A percentile compares a stretch with the other conserved stretches of the same genome.
These are phyloP conservation scores for Nemania sp. DNA, from an alignment of 2,329 filamentous ascomycete genomes.

Conservation along the genomic window DNA sequence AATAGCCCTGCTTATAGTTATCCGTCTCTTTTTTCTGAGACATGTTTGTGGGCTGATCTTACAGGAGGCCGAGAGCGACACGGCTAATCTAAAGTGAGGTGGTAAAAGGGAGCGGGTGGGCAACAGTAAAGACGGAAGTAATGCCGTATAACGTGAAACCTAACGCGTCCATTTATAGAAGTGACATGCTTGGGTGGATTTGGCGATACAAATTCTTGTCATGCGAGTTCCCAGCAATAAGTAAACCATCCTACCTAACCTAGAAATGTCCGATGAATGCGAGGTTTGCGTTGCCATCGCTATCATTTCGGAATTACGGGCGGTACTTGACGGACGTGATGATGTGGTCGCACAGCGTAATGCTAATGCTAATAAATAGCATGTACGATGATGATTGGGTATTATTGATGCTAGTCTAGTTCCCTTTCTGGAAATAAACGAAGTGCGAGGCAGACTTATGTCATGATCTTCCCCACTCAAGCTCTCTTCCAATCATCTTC, in stretches of 20 bases:
- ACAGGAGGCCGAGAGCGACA: no score
- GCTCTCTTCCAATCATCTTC: slow-evolving; percentile 11
- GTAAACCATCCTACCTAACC: background rate
- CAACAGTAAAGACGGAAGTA: no score
- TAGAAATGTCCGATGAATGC: slow-evolving; percentile 8
- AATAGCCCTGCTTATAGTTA: slow-evolving; percentile 56
- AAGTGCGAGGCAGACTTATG: slow-evolving; percentile 21
- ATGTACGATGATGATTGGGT: background rate
- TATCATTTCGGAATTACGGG: background rate
- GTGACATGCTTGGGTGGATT: background rate
- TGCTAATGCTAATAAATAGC: no score
- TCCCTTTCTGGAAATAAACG: slow-evolving; percentile 29
- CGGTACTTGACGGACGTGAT: background rate
- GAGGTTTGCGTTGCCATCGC: background rate
- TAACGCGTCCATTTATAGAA: slow-evolving; percentile 2
- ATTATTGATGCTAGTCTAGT: background rate
- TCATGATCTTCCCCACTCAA: background rate
- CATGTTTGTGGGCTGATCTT: slow-evolving; percentile 12
- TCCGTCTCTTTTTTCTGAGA: slow-evolving; percentile 13
- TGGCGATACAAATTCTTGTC: no score
- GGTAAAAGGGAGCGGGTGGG: no score
- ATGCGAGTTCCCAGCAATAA: background rate
- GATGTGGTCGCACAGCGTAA: background rate
- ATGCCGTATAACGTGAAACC: background rate
- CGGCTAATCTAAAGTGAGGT: no score